Base-by-base conservation (phyloP, 2,329 filamentous ascomycete genomes). In the Thermoascus crustaceus region DNA sequence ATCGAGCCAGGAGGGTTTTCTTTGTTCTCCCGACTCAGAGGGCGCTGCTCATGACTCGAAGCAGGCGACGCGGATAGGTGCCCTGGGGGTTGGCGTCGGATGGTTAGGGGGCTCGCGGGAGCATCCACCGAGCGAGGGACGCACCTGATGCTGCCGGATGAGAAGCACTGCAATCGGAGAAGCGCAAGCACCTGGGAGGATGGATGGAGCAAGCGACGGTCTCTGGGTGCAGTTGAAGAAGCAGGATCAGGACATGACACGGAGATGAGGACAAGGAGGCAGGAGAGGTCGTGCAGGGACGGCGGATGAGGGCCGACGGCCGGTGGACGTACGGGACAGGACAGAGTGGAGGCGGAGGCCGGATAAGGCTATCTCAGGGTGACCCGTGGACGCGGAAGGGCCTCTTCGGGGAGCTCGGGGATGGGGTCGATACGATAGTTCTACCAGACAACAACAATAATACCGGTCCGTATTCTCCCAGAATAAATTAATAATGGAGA, bases 321-420 rank as follows among this genome's bases (percentile, higher is more conserved):
- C 14, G 24, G 10, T 11, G 5, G 6, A n/a, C 5, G 24, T 13
- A 27, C 24, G 6, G 24, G 6, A 10, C 24, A n/a, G 24, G 24
- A 5, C 24, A 27, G 38, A 44, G 31, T 33, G 31, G 31, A 33
- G 31, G 31, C 31, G 31, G 31, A 33, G 8, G 22, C 31, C 42
- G 45, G 43, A 44, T 46, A 43, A 48, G 44, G 46, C 46, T 33
- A 33, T 33, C 31, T 33, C 13, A 23, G 23, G 22, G 7, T 23
- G 18, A 23, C 31, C 31, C 30, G 20, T 33, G 31, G 20, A 10
- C 19, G 19, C 22, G 20, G 16, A 16, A 20, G 22, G 20, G 14
- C 14, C 30, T 19, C 18, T 30, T 29, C 18, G 26, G 26, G 26
- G 26, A 17, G 13, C 26, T 17, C n/a, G n/a, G n/a, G n/a, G n/a